phyloP scores from a whole-genome alignment of 345 rosid species.

The Triadica sebifera region DNA sequence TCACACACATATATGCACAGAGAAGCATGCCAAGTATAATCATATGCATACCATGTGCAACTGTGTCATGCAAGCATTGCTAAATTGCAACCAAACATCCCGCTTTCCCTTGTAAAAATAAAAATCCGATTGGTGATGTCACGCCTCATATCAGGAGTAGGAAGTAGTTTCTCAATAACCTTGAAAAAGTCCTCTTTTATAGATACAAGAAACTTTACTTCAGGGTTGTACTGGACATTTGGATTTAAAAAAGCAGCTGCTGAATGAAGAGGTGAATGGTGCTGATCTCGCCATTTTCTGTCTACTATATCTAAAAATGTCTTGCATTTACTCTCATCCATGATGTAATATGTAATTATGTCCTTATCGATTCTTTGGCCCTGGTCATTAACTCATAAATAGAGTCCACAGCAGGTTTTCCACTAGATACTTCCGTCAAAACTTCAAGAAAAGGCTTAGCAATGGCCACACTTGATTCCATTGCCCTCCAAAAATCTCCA shows the following conservation, averaged over 20 bases:
- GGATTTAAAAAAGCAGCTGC: slow-evolving; percentile 89
- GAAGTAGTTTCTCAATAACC: slow-evolving; percentile 80
- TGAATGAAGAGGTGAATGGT: slow-evolving; percentile 79
- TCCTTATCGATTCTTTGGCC: slow-evolving; percentile 81
- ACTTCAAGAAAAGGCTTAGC: slow-evolving; percentile 82
- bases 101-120: slow-evolving; percentile 65
- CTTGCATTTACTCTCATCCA: slow-evolving; percentile 87
- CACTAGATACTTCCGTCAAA: slow-evolving; percentile 78
- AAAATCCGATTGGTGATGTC: slow-evolving; percentile 76
- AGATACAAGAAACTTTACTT: slow-evolving; percentile 61
- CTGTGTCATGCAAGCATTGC: slow-evolving; percentile 74
- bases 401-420: slow-evolving; percentile 71
- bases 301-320: slow-evolving; percentile 72
- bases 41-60: slow-evolving; percentile 59
- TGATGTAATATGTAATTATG: slow-evolving; percentile 82
- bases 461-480: slow-evolving; percentile 79
- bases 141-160: slow-evolving; percentile 81
- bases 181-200: slow-evolving; percentile 81
- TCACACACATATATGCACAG: not conserved
- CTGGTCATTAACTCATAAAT: slow-evolving; percentile 79
- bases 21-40: not conserved
- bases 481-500: slow-evolving; percentile 76
- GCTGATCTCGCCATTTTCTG: slow-evolving; percentile 75
- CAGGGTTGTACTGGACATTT: slow-evolving; percentile 75
- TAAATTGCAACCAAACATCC: slow-evolving; percentile 78